Base-by-base conservation (phyloP, 2,329 filamentous ascomycete species). In the Fusarium bulbicola region DNA sequence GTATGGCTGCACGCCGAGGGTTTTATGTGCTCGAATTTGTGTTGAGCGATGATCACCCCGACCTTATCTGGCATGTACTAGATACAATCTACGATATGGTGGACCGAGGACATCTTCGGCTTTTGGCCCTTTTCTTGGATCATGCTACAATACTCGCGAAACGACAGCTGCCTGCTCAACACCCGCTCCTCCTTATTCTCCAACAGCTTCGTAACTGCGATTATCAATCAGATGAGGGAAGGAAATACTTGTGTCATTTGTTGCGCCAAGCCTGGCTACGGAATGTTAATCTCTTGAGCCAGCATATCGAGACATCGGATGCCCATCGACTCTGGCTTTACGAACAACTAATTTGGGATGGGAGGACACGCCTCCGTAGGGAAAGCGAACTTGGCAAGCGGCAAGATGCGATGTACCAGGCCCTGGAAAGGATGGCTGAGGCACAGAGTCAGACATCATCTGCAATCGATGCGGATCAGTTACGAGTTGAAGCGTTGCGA, bases 41-140 rank as follows among this genome's bases (percentile, higher is more conserved):
- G 24, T 60, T 82, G 40, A 80, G 76, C 20, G 79, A 82, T 26
- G 81, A 82, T 47, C 81, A 82, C 26, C 81, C 81, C 14, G 81
- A 82, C 47, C 73, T 82, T 10, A 71, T 82, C 37, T 82, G 81
- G 81, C 81, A 82, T 59, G 78, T 82, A 26, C 72, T 82, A 16
- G 81, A 82, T 63, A 82, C 80, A n/a, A 78, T 82, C 24, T 82
- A 79, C 61, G 81, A 82, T 60, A 82, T 82, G 81, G 77, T 80
- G 20, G 79, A 82, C 60, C 74, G 76, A 50, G 79, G 79, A 4
- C 81, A 82, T 53, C 71, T 82, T 10, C 80, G 79, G 40, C 79
- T 82, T 15, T 73, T 82, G 15, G 63, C 70, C 40, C 77, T 82
- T 64, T 82, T 82, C 52, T 59, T 82, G n/a, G 71, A 77, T 28